These are phyloP conservation scores for Russula brevipes DNA, from an alignment of 768 basidiomycete genomes.

Conservation along the genomic window DNA sequence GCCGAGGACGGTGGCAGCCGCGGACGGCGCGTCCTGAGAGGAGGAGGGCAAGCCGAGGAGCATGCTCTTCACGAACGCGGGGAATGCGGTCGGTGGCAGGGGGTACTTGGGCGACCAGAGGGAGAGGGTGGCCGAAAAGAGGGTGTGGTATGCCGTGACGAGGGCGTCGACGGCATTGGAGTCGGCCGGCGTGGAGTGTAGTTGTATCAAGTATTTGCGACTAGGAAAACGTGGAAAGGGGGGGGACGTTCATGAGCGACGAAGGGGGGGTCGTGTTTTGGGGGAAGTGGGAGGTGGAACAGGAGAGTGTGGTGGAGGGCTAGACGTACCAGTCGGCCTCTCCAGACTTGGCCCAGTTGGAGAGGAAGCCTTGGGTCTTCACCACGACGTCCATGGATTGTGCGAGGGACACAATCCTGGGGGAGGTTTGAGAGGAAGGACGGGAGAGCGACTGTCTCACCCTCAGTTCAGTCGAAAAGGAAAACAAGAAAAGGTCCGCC, in stretches of 20 bases:
- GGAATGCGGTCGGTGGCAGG: slow-evolving; percentile 47
- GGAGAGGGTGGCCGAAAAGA: slow-evolving; percentile 53
- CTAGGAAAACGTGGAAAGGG: slow-evolving; percentile 33
- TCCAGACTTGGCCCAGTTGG: slow-evolving; percentile 22
- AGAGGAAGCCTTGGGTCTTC: slow-evolving; percentile 17
- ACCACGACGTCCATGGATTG: slow-evolving; percentile 21
- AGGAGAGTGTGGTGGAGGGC: neutral
- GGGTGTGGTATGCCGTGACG: slow-evolving; percentile 62
- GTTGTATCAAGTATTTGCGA: slow-evolving; percentile 53
- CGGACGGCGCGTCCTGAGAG: slow-evolving; percentile 34
- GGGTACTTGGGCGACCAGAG: slow-evolving; percentile 49
- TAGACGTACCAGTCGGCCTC: slow-evolving; percentile 21
- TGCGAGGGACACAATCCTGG: neutral
- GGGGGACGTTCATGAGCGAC: neutral
- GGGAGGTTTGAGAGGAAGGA: neutral
- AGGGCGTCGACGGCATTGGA: slow-evolving; percentile 50
- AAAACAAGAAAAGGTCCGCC: neutral
- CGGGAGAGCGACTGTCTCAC: no score
- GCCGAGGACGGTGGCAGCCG: slow-evolving; percentile 47
- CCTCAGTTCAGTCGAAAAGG: neutral
- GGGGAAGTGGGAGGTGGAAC: neutral
- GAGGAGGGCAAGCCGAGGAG: slow-evolving; percentile 65
- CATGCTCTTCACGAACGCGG: slow-evolving; percentile 61
- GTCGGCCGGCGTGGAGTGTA: slow-evolving; percentile 57
- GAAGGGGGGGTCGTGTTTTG: neutral